Base-by-base conservation (phyloP, 2,329 filamentous ascomycete genomes). In the Blastomyces parvus region DNA sequence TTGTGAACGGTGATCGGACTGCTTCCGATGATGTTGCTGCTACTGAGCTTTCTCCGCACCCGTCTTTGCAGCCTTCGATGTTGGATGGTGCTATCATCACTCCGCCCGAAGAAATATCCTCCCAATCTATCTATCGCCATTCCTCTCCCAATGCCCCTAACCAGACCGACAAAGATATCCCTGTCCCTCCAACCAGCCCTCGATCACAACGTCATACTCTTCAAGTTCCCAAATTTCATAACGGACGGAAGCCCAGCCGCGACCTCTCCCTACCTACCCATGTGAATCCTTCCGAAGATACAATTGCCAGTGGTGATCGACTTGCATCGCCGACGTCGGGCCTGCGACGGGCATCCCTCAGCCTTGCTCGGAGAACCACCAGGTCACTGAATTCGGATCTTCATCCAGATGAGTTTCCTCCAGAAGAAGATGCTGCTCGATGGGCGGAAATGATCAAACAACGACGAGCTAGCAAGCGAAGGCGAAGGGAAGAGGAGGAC, bases 391-490 rank as follows among this genome's bases (percentile, higher is more conserved):
- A 92, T 70, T 94, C 91, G 1, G 92, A 97, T 70, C 80, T 87
- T 70, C 88, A 89, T 59, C 82, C 90, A 44, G 93, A 97, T 68
- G 93, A 97, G 69, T 80, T 92, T 25, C 82, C 87, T 2, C 89
- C 88, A 22, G 93, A 97, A 72, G 93, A 97, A 70, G 93, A 97
- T 72, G 91, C 93, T 46, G 83, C 89, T 64, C 85, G 91, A 63
- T 97, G 91, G 90, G 89, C 94, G 38, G 94, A 99, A 76, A 89
- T 90, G 46, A 92, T 96, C 71, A 87, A 90, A 70, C 90, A 96
- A 73, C 96, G 95, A 78, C 83, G 93, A 66, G 92, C 92, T 8
- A 95, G 88, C 75, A 94, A 92, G 80, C 84, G 89, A 73, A 89
- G 86, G 75, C 84, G 87, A 69, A 88, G 87, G 71, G 92, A 97